Evolutionary conservation across 208 protist genomes (phyloP), one percentile per base, ranked within the genome.

Genomic region (Trypanosoma rangeli): DNA sequence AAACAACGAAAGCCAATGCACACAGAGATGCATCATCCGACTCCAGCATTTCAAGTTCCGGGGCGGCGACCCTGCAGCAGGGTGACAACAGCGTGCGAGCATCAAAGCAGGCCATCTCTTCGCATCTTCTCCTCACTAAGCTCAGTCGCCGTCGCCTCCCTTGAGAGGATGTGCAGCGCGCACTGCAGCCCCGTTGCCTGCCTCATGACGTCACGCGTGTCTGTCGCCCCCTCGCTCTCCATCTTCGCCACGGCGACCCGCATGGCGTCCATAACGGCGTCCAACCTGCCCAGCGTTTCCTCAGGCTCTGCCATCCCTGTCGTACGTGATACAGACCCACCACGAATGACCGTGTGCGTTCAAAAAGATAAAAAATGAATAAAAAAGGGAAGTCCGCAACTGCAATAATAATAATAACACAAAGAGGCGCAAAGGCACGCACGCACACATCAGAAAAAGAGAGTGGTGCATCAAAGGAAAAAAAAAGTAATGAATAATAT

Each of bases 211-310:
- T 57, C 62, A 4, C 33, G n/a, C 49, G 31, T 55, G 46, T 69
- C 31, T 1, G 13, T 26, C 8, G 10, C 46, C 35, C 70, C 70
- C 13, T 50, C 9, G 31, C 53, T 64, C 63, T 75, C 70, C 70
- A 75, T 63, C 46, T 3, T 55, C 28, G 62, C 8, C 20, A 75
- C 55, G 10, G 62, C 60, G 26, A 20, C 29, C 20, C 28, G 59
- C 70, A 75, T 75, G 26, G 62, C 62, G 22, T 49, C 28, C 1
- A 75, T 33, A 35, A 75, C 10, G 29, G 59, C 56, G 35, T 75
- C 70, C 9, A 75, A 46, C 22, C 37, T 44, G 0, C 18, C 56
- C 20, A 69, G n/a, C 28, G 62, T 22, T 9, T 75, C 70, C 22
- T 13, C 35, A 16, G 37, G 18, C 33, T 37, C 60, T n/a, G 33